Conservation (phyloP, 2,329 filamentous ascomycete genomes). For the Aphanocladium album region DNA sequence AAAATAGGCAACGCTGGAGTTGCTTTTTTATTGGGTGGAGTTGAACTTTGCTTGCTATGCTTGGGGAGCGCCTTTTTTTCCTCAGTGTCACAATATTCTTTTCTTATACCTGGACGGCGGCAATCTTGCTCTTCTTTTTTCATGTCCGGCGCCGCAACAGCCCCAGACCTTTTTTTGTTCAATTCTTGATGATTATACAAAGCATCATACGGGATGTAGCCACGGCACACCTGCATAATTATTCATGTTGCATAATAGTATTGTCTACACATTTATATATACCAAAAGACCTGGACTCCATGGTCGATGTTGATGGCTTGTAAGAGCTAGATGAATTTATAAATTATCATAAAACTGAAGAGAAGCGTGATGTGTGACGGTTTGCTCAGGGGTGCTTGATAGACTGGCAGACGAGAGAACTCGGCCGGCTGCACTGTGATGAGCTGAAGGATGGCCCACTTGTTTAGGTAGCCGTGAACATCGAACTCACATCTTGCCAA, state of each 20-base stretch:
- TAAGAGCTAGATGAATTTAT: background rate
- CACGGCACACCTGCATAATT: background rate
- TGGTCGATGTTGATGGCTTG: background rate
- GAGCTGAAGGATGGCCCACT: background rate
- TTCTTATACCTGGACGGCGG: background rate
- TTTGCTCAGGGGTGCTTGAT: too few relatives aligned
- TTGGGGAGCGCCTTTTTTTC: background rate
- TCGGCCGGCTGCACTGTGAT: too few relatives aligned
- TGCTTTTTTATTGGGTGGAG: slow-evolving; percentile 2
- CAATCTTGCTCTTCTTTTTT: background rate
- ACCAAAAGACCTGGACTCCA: background rate
- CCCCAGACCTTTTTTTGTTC: background rate
- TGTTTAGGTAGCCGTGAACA: background rate
- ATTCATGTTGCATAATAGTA: slow-evolving; percentile 12
- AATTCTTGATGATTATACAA: slow-evolving; percentile 1
- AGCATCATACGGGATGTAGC: slow-evolving; percentile 1
- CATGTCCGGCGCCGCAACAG: background rate
- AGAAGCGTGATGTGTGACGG: too few relatives aligned
- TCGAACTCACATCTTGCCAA: background rate
- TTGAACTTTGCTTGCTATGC: background rate
- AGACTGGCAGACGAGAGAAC: too few relatives aligned
- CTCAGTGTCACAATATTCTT: background rate
- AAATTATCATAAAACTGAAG: too few relatives aligned
- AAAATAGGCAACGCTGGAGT: background rate
- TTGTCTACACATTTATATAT: slow-evolving; percentile 10